Conservation (phyloP, 495 filamentous ascomycete genomes). For the Aspergillus affinis region DNA sequence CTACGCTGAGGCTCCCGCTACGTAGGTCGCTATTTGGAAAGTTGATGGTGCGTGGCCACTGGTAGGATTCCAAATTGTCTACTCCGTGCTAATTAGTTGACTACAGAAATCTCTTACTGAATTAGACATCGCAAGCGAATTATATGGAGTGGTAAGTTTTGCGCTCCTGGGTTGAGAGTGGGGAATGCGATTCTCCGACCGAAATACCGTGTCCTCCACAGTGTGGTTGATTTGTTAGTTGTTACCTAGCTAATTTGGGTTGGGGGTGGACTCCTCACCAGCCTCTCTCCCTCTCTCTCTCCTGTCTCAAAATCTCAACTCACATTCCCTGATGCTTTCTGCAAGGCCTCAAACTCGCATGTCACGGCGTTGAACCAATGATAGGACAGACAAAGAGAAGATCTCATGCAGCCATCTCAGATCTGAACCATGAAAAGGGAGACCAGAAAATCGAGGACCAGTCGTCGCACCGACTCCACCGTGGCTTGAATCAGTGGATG, state of each 20-base stretch:
- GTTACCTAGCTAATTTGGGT: not conserved
- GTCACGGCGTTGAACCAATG: not conserved
- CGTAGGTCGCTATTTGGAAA: not conserved
- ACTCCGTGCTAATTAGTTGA: not conserved
- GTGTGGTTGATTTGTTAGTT: not conserved
- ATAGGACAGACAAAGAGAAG: not conserved
- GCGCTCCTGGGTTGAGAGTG: not conserved
- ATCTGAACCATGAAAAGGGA: not conserved
- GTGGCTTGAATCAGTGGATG: constrained; percentile 6
- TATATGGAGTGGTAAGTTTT: not conserved
- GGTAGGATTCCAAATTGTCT: not conserved
- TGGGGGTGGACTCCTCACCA: not conserved
- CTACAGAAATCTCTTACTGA: not conserved
- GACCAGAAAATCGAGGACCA: not conserved
- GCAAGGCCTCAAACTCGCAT: not conserved
- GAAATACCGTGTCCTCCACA: not conserved
- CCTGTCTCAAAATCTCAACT: not conserved
- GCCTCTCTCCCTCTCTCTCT: not conserved
- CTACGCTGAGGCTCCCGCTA: not conserved
- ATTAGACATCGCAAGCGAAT: not conserved
- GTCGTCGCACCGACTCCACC: not conserved
- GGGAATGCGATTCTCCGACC: not conserved
- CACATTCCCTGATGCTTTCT: not conserved
- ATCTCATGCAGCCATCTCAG: not conserved
- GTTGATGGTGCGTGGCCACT: too few relatives aligned